phyloP scores from a whole-genome alignment of 2,329 filamentous ascomycete genomes.

The Botrytis porri region DNA sequence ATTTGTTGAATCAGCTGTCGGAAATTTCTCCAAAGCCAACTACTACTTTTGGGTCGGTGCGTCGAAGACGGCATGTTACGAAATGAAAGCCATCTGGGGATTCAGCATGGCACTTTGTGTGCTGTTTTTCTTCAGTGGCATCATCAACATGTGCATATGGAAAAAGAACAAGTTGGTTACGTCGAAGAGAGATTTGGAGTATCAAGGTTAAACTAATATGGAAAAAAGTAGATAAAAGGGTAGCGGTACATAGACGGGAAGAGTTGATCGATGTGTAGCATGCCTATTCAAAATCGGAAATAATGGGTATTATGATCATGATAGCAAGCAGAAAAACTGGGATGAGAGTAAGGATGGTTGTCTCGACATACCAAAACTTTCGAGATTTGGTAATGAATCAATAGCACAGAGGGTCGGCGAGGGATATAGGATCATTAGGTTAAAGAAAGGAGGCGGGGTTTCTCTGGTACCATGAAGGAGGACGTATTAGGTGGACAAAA shows the following conservation, averaged over 20 bases:
- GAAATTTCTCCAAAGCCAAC: constrained; percentile 44
- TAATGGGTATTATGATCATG: not conserved
- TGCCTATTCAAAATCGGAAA: not conserved
- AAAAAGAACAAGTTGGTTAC: constrained; percentile 26
- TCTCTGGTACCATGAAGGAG: not conserved
- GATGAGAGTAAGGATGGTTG: not conserved
- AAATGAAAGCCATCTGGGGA: constrained; percentile 87
- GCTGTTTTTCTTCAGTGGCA: constrained; percentile 62
- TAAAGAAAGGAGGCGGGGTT: not conserved
- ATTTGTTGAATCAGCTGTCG: constrained; percentile 45
- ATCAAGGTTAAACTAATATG: not conserved
- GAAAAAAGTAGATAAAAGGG: not conserved
- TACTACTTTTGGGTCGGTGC: constrained; percentile 51
- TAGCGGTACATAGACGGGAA: not conserved
- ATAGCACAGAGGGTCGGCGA: not conserved
- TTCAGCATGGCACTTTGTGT: constrained; percentile 75
- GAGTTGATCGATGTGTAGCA: not conserved
- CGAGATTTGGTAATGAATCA: not conserved
- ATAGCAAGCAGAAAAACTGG: not conserved
- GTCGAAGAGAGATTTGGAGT: constrained; percentile 28
- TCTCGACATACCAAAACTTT: not conserved
- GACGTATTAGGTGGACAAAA: not conserved
- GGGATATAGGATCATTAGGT: not conserved
- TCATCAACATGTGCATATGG: constrained; percentile 61
- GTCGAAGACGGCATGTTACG: constrained; percentile 66